Evolutionary conservation across 1,139 yeast species (phyloP), one percentile per base, ranked within the genome.

Genomic region (Debaryomyces nepalensis): DNA sequence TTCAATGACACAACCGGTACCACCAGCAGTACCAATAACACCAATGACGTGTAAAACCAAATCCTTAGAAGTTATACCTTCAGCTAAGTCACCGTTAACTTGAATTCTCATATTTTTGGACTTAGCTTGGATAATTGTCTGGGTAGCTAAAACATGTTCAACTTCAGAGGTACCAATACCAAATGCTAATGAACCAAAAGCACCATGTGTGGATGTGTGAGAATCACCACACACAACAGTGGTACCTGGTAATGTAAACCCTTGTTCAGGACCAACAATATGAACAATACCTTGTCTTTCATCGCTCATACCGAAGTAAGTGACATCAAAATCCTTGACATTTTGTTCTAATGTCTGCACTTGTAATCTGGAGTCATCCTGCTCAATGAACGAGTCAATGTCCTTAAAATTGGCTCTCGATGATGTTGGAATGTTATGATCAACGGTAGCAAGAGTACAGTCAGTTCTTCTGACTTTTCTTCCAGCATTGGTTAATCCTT

Each of bases 91-190:
- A 48, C 99, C 99, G 45, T 84, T 82, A 26, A 93, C 87, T 49
- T 76, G 68, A 52, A 93, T 85, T 59, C 95, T 80, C 99, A 93
- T 93, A 71, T 93, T 93, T 67, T 91, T 91, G 30, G 97, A 88
- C 72, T 88, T 91, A 51, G 95, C 79, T 73, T 93, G 99, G 59
- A 93, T 87, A 51, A 93, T 75, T 19, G 98, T 91, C 70, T 93
- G 99, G 7, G 99, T 93, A 40, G 99, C 99, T 58, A 93, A 75
- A 48, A 93, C 99, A 64, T 93, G 99, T 72, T 93, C 99, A 43
- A 93, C 99, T 70, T 93, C 99, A 4, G 98, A 91, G 47, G 99
- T 93, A 66, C 99, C 99, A 57, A 93, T 93, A 70, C 99, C 99
- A 59, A 93, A 93, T 10, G 99, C 99, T 48, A 93, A 78, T n/a